A percentile compares a stretch with the other conserved stretches of the same genome.
Conservation (phyloP, 2,329 filamentous ascomycete species). For the Fusarium mangiferae region DNA sequence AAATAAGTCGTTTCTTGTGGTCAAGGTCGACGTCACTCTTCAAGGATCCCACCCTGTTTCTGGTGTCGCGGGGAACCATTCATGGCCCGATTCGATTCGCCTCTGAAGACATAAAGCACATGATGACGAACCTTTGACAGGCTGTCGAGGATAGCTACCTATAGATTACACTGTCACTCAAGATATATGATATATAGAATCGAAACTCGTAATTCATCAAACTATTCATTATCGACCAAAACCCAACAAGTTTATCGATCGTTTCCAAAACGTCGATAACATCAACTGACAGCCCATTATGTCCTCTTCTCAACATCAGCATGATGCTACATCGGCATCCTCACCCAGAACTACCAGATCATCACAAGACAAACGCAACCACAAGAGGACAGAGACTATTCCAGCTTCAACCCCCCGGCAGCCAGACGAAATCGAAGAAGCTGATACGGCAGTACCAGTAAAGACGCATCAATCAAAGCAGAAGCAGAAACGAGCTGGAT, state of each 20-base stretch:
- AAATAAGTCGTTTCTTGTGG: neutral
- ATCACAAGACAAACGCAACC: neutral
- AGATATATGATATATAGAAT: neutral
- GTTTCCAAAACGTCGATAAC: neutral
- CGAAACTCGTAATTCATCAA: neutral
- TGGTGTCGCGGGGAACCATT: constrained; percentile 31
- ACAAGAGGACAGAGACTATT: neutral
- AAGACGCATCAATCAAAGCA: constrained; percentile 11
- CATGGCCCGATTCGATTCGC: constrained; percentile 37
- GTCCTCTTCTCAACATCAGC: constrained; percentile 12
- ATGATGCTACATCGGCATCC: constrained; percentile 6
- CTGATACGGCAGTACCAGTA: constrained; percentile 7
- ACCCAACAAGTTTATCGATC: neutral
- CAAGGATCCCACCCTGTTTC: constrained; percentile 42
- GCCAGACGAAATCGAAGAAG: constrained; percentile 36
- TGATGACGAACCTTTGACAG: constrained; percentile 38
- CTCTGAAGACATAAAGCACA: constrained; percentile 28
- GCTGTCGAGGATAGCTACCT: neutral
- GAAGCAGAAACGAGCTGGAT: constrained; percentile 10
- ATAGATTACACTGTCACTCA: neutral
- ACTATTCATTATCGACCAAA: neutral
- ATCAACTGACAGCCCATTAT: constrained; percentile 9
- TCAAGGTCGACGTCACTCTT: constrained; percentile 40
- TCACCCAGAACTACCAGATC: constrained; percentile 1
- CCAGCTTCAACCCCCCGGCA: neutral